Conservation (phyloP, 2,329 filamentous ascomycete genomes). For the Colletotrichum gigasporum region DNA sequence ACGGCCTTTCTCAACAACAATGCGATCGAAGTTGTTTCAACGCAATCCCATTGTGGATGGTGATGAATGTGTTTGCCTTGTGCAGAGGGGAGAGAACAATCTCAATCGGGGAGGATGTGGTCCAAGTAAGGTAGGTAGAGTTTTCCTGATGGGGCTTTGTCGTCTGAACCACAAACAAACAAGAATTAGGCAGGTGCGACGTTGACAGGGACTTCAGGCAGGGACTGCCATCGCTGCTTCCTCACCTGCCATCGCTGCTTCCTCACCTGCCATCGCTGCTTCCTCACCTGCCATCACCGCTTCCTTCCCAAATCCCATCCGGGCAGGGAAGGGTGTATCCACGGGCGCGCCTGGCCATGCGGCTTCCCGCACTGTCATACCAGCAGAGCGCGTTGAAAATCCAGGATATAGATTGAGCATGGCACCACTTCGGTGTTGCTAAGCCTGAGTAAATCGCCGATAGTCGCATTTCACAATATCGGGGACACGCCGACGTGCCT, state of each 20-base stretch:
- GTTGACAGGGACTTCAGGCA: conserved; percentile 13
- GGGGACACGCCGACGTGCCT: not conserved
- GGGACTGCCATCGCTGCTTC: conserved; percentile 9
- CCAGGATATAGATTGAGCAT: not conserved
- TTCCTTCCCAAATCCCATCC: not conserved
- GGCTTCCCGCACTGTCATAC: conserved; percentile 19
- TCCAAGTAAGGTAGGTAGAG: not conserved
- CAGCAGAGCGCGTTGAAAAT: not conserved
- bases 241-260: too few relatives aligned
- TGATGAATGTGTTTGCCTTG: too few relatives aligned
- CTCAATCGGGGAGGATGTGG: not conserved
- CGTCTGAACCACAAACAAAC: conserved; percentile 19
- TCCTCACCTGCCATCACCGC: not conserved
- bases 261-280: not conserved
- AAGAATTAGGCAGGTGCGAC: conserved; percentile 21
- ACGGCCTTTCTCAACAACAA: not conserved
- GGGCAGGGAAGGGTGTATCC: not conserved
- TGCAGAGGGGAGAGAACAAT: not conserved
- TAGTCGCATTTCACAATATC: conserved; percentile 8
- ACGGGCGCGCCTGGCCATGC: conserved; percentile 1
- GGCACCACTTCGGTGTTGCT: not conserved
- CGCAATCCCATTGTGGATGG: too few relatives aligned
- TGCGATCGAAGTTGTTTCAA: too few relatives aligned
- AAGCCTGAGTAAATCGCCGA: not conserved
- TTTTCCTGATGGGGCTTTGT: not conserved